Percentiles rank a stretch among this genome's conserved stretches.
phyloP scores from a whole-genome alignment of 75 land plant species.

The Ceratopteris richardii region DNA sequence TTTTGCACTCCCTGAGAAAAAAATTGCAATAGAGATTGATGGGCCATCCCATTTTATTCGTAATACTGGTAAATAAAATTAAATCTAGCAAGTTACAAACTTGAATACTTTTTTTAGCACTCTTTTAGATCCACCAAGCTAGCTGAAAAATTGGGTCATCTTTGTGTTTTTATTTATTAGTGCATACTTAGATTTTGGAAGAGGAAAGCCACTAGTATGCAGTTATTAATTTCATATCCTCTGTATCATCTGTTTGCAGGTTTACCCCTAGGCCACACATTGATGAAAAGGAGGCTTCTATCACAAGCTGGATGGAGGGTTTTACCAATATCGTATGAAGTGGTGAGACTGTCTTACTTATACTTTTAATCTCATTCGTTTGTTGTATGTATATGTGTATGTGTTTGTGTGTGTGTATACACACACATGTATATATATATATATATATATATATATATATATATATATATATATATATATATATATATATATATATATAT shows the following conservation, averaged over 20 bases:
- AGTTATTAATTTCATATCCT: too few species aligned
- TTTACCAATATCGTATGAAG: slow-evolving; percentile 53
- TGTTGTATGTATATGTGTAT: background rate
- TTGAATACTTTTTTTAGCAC: background rate
- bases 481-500: too few species aligned
- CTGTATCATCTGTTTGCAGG: slow-evolving; percentile 40
- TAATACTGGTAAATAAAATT: slow-evolving; percentile 43
- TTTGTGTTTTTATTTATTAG: too few species aligned
- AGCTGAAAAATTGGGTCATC: too few species aligned
- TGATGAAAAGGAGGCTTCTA: slow-evolving; percentile 74
- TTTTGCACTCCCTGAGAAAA: slow-evolving; percentile 57
- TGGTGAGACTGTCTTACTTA: slow-evolving; percentile 43
- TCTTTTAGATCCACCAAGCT: background rate
- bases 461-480: too few species aligned
- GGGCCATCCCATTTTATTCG: slow-evolving; percentile 91
- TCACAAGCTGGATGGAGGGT: slow-evolving; percentile 86
- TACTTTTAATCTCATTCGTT: too few species aligned
- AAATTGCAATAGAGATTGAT: slow-evolving; percentile 85
- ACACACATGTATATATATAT: background rate
- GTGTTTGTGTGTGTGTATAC: too few species aligned
- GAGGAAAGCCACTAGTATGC: background rate
- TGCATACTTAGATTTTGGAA: too few species aligned
- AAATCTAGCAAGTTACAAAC: background rate
- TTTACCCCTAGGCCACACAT: slow-evolving; percentile 81
- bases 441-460: too few species aligned